A percentile compares a stretch with the other conserved stretches of the same genome.
phyloP scores from a whole-genome alignment of 495 filamentous ascomycete genomes.

The Tuber indicum region DNA sequence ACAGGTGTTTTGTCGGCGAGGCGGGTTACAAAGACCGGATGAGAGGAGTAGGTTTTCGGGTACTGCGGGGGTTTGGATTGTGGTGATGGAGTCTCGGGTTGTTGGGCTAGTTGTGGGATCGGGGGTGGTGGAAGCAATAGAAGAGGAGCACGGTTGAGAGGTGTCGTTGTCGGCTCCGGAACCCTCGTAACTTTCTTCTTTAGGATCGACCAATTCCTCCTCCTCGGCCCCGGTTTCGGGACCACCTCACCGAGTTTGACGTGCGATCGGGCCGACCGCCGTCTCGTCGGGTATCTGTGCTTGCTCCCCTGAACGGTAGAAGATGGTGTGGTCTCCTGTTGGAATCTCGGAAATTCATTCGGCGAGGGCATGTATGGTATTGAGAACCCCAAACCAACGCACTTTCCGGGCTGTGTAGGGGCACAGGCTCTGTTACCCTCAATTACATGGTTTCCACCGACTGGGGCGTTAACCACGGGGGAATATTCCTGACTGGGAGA shows the following conservation, averaged over 20 bases:
- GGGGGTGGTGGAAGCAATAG: not conserved
- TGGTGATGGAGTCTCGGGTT: not conserved
- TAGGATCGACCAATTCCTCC: not conserved
- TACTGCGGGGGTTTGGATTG: not conserved
- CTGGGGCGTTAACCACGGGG: not conserved
- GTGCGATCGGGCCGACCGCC: not conserved
- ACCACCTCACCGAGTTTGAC: not conserved
- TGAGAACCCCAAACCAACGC: not conserved
- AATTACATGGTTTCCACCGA: not conserved
- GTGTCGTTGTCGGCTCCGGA: not conserved
- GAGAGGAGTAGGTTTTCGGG: not conserved
- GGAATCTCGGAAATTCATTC: not conserved
- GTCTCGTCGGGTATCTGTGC: not conserved
- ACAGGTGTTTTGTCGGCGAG: not conserved
- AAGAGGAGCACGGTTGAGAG: not conserved
- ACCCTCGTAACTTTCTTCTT: not conserved
- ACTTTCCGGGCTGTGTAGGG: not conserved
- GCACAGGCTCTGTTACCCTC: not conserved
- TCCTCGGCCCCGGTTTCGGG: not conserved
- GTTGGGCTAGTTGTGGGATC: not conserved
- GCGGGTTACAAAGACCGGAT: slow-evolving; percentile 29
- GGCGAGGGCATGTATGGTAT: not conserved
- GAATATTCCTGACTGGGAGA: not conserved
- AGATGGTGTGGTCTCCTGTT: not conserved
- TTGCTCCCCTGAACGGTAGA: not conserved